phyloP scores from a whole-genome alignment of 495 filamentous ascomycete species.

The Xylaria palmicola region DNA sequence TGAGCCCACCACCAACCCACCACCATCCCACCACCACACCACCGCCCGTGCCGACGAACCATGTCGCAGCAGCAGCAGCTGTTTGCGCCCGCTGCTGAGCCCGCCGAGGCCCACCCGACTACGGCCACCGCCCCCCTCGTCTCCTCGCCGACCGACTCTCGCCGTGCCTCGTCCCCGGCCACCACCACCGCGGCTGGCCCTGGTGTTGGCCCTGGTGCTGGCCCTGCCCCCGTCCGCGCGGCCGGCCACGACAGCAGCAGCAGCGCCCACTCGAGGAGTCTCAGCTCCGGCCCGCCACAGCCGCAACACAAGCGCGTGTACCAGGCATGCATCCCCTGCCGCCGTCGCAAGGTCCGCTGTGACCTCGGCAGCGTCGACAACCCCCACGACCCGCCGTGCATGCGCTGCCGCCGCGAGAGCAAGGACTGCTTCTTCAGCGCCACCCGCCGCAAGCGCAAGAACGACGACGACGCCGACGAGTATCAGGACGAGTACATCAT shows the following conservation, averaged over 20 bases:
- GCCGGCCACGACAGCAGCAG: background rate
- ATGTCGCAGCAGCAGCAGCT: background rate
- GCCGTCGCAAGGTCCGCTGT: slow-evolving; percentile 88
- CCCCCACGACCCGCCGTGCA: slow-evolving; percentile 89
- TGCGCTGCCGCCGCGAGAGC: slow-evolving; percentile 86
- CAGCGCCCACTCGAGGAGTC: slow-evolving; percentile 13
- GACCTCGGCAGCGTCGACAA: slow-evolving; percentile 93
- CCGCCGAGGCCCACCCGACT: too few species aligned
- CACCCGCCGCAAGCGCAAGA: slow-evolving; percentile 89
- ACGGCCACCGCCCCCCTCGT: background rate
- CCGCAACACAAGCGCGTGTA: slow-evolving; percentile 71
- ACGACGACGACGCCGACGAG: slow-evolving; percentile 58
- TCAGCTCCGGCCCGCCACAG: slow-evolving; percentile 13
- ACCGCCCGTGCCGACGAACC: too few species aligned
- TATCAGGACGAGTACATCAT: slow-evolving; percentile 54
- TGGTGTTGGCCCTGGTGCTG: background rate
- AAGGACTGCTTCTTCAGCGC: slow-evolving; percentile 97
- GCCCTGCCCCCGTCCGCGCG: background rate
- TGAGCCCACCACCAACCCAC: too few species aligned
- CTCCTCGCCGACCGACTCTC: background rate
- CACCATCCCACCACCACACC: too few species aligned
- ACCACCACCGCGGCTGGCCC: background rate
- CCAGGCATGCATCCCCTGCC: slow-evolving; percentile 88
- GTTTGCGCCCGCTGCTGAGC: background rate
- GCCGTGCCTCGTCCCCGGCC: background rate